Evolutionary conservation across 2,329 filamentous ascomycete species (phyloP), one percentile per base, ranked within the genome.

Genomic region (Diaporthe vaccinii): DNA sequence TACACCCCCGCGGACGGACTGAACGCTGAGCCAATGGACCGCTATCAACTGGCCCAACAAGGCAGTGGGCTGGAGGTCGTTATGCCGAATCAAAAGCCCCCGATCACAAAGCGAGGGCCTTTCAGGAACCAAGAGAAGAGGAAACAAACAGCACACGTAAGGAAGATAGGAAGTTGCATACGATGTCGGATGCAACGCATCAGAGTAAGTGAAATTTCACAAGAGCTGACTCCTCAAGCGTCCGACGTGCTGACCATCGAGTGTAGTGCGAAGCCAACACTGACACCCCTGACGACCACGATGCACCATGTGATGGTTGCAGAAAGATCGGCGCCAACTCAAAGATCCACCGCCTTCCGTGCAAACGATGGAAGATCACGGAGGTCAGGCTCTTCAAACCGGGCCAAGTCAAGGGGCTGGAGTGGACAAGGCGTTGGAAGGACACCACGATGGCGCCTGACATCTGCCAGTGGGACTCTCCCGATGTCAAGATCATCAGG

Each of bases 121-220:
- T 92, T 91, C 81, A 89, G 86, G 75, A 87, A 89, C 70, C 83
- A 85, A n/a, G 82, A 82, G 14, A 84, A 87, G 41, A 86, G 89
- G 34, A 85, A 89, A 76, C 84, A 87, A 77, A 92, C 90, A 0
- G 90, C 90, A 0, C 84, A 87, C 74, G 91, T 90, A 2, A 85
- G 90, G 75, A 88, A 87, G 72, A 88, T 90, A 25, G 90, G 89
- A 12, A 90, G 89, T 28, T 92, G 90, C 78, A 88, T 92, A 75
- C 85, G 90, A 59, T 92, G 90, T 77, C 86, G 89, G 68, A 91
- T 91, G 89, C 90, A 92, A 78, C 86, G 90, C 58, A 91, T 92
- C 78, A 86, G 90, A 67, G 90, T 91, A 81, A 86, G 89, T 74
- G 44, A 31, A 31, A 39, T 28, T 41, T 6, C 28, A 36, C 14